A percentile compares a stretch with the other conserved stretches of the same genome.
These are phyloP conservation scores for Cyathus striatus DNA, from an alignment of 768 basidiomycete genomes.

Conservation along the genomic window DNA sequence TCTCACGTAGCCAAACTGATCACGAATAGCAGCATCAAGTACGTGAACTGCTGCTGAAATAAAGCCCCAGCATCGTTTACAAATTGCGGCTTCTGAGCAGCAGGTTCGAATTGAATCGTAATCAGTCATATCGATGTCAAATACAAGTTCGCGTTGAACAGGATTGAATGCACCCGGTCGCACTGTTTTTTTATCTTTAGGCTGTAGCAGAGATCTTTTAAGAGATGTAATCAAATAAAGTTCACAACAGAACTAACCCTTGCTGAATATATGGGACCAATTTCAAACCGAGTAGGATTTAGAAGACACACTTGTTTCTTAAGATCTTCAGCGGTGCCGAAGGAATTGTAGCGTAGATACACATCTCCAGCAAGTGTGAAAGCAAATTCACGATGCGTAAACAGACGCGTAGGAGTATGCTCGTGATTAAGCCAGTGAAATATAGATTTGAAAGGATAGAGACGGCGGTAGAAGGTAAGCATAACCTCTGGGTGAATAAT, in stretches of 20 bases:
- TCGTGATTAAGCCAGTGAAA: slow-evolving; percentile 95
- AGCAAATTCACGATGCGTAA: slow-evolving; percentile 93
- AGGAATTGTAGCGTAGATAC: slow-evolving; percentile 94
- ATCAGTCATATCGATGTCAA: slow-evolving; percentile 99
- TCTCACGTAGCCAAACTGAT: slow-evolving; percentile 88
- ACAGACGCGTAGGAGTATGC: slow-evolving; percentile 71
- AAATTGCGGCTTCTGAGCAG: slow-evolving; percentile 88
- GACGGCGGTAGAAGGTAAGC: slow-evolving; percentile 74
- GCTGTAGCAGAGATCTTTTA: slow-evolving; percentile 39
- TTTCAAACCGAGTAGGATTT: slow-evolving; percentile 93
- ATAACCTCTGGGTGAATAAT: slow-evolving; percentile 31
- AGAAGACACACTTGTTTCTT: slow-evolving; percentile 83
- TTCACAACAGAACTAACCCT: slow-evolving; percentile 46
- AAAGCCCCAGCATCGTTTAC: slow-evolving; percentile 90
- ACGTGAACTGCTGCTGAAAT: slow-evolving; percentile 90
- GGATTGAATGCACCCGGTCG: slow-evolving; percentile 67
- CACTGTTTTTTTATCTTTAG: slow-evolving; percentile 83
- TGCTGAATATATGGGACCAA: slow-evolving; percentile 89
- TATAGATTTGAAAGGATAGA: slow-evolving; percentile 94
- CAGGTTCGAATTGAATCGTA: slow-evolving; percentile 95
- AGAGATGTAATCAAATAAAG: background rate
- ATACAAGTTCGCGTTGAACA: slow-evolving; percentile 85
- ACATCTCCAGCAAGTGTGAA: slow-evolving; percentile 89
- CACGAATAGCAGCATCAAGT: slow-evolving; percentile 69
- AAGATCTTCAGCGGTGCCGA: slow-evolving; percentile 78